Base-by-base conservation (phyloP, 805 yeast genomes). In the Yamadazyma endophytica region DNA sequence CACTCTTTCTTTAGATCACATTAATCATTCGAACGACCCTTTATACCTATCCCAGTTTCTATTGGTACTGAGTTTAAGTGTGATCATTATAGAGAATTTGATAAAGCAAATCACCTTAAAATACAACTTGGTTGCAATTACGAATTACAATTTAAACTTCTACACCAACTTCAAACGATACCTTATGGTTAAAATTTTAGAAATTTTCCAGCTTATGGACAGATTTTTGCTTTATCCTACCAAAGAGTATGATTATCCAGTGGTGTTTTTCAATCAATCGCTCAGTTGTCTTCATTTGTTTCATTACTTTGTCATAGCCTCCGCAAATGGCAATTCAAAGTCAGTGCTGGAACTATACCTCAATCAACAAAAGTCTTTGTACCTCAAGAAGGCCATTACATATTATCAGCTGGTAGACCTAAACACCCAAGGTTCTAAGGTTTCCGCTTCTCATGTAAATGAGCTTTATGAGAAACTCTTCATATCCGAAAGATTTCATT, bases 151-250 rank as follows among this genome's bases (percentile, higher is more conserved):
- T 12, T 18, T 29, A 9, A 22, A 0, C 54, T 90, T 26, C 61
- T 74, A 70, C 43, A 70, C 74, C 29, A 47, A 47, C 26, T 49
- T 52, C 32, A 54, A 53, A 28, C 51, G 43, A 29, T 32, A 46
- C 11, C 37, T 53, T 22, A 51, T 56, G 30, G 43, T 46, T 31
- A 58, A 52, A 34, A 49, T 53, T 31, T 37, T 56, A 20, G 66
- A 59, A 29, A 46, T 51, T 17, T 44, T 45, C 22, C 45, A 50
- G 7, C 42, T 49, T 26, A 40, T 52, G 43, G 46, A 54, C 22
- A 49, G 43, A 37, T 36, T 42, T 17, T 39, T 49, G 29, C 31
- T 33, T 22, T 39, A 42, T 35, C 45, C 44, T 17, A 22, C 30
- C 12, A 28, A 32, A 16, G 43, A 38, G 19, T 26, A 42, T 24